Percentiles rank a stretch among this genome's conserved stretches.
phyloP scores from a whole-genome alignment of 164 flowering plant genomes.

The Pachysandra terminalis region DNA sequence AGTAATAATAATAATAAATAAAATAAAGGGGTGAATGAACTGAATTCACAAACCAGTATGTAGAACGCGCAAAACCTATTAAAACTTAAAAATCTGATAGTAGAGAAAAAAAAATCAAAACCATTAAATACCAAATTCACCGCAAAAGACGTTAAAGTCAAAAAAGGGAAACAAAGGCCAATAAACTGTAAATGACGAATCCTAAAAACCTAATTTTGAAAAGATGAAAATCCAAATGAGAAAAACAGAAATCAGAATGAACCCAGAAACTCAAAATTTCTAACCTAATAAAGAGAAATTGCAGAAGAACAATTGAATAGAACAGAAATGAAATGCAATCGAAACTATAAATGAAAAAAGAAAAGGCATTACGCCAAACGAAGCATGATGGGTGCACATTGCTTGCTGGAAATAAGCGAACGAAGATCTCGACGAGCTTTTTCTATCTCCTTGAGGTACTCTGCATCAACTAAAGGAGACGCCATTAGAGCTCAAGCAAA shows the following conservation, averaged over 20 bases:
- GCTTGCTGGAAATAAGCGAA: conserved; percentile 70
- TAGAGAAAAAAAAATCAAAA: no score
- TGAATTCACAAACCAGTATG: no score
- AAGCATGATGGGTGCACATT: conserved; percentile 96
- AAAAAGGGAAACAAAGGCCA: background rate
- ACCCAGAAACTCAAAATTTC: conserved; percentile 1
- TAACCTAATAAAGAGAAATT: background rate
- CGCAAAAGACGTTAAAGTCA: background rate
- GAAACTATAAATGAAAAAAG: conserved; percentile 3
- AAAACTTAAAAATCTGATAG: no score
- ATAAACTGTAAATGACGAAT: no score
- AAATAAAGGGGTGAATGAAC: background rate
- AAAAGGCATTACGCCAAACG: conserved; percentile 69
- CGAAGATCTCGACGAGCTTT: conserved; percentile 93
- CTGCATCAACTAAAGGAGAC: conserved; percentile 62
- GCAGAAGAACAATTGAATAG: background rate
- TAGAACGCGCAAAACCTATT: background rate
- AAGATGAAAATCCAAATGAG: background rate
- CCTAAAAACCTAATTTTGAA: no score
- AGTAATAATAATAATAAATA: no score
- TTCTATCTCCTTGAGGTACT: conserved; percentile 77
- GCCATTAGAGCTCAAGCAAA: conserved; percentile 48
- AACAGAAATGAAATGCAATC: conserved; percentile 1
- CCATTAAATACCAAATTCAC: no score
- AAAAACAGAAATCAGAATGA: no score